Evolutionary conservation across 75 land plant genomes (phyloP).

Genomic region (Picea sitchensis): DNA sequence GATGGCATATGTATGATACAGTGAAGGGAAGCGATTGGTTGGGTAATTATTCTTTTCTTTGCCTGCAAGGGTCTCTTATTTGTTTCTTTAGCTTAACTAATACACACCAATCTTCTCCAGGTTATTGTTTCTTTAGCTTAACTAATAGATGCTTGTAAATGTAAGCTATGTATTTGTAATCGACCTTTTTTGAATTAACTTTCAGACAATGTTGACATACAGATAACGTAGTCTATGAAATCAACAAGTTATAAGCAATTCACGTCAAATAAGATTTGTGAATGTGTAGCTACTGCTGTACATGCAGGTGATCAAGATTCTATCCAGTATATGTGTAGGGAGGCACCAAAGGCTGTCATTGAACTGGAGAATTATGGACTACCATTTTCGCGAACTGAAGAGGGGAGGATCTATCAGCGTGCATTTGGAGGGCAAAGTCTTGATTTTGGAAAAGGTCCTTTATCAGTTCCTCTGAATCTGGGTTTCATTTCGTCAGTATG

Average conservation of each 20-base stretch:
- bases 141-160: constrained; percentile 1
- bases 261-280: no score
- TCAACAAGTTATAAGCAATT: neutral
- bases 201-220: neutral
- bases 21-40: constrained; percentile 99
- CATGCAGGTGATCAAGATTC: constrained; percentile 96
- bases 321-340: constrained; percentile 98
- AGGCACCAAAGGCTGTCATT: constrained; percentile 97
- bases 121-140: no score
- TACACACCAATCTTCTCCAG: neutral
- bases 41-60: constrained; percentile 36
- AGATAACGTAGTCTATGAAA: neutral
- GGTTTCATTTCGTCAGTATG: neutral
- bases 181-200: neutral
- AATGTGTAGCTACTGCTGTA: constrained; percentile 1
- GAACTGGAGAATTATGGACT: constrained; percentile 97
- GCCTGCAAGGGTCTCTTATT: neutral
- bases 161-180: neutral
- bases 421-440: constrained; percentile 99
- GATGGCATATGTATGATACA: constrained; percentile 99
- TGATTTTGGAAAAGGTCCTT: constrained; percentile 88
- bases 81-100: neutral
- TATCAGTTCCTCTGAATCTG: neutral
- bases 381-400: constrained; percentile 96
- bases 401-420: constrained; percentile 97